phyloP scores from a whole-genome alignment of 2,329 filamentous ascomycete genomes.

The Macrophomina phaseolina region DNA sequence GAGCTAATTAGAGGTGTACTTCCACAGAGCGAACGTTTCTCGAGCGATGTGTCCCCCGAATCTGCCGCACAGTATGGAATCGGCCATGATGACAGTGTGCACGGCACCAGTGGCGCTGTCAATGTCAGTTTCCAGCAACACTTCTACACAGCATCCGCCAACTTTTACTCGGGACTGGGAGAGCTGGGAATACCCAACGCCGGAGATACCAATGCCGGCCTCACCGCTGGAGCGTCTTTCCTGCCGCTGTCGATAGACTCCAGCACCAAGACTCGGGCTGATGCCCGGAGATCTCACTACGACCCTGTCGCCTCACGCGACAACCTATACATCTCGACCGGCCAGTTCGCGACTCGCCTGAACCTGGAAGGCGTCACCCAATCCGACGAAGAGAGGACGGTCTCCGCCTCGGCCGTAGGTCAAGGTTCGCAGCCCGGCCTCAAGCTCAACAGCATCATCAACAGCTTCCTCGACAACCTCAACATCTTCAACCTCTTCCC shows the following conservation, averaged over 20 bases:
- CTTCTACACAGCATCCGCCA: slow-evolving; percentile 31
- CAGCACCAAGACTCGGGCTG: slow-evolving; percentile 34
- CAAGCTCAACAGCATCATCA: slow-evolving; percentile 1
- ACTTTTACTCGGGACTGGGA: slow-evolving; percentile 32
- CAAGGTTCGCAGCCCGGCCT: slow-evolving; percentile 11
- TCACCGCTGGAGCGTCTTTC: slow-evolving; percentile 4
- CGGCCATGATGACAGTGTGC: slow-evolving; percentile 34
- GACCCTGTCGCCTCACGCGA: slow-evolving; percentile 36
- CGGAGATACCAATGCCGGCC: neutral
- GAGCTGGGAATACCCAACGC: slow-evolving; percentile 5
- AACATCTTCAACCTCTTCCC: slow-evolving; percentile 25
- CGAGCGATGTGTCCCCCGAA: slow-evolving; percentile 29
- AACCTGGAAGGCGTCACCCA: slow-evolving; percentile 14
- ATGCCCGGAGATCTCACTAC: slow-evolving; percentile 40
- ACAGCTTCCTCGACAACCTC: neutral
- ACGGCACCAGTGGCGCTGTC: slow-evolving; percentile 34
- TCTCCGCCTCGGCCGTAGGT: neutral
- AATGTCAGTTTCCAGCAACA: slow-evolving; percentile 36
- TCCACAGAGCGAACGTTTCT: slow-evolving; percentile 35
- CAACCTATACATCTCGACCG: slow-evolving; percentile 31
- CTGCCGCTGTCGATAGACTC: slow-evolving; percentile 38
- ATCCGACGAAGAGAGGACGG: slow-evolving; percentile 5
- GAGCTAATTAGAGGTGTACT: neutral
- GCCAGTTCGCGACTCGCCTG: slow-evolving; percentile 11
- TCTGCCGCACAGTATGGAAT: slow-evolving; percentile 34